Conservation (phyloP, 1,139 yeast genomes). For the Yamadazyma sp. region DNA sequence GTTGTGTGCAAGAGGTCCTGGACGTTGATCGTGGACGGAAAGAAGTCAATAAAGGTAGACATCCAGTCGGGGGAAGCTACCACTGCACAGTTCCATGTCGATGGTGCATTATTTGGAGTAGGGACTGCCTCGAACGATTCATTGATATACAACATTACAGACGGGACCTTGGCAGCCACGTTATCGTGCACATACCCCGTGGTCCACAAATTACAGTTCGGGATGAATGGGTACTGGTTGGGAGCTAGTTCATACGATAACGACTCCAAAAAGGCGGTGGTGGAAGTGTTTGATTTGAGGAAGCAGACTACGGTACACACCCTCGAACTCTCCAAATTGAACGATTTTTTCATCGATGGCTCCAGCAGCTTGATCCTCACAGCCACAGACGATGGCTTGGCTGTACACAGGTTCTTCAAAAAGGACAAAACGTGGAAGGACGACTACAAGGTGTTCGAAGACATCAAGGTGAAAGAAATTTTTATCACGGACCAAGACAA, state of each 20-base stretch:
- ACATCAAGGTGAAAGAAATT: not conserved
- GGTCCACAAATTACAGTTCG: slow-evolving; percentile 49
- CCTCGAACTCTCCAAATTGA: slow-evolving; percentile 17
- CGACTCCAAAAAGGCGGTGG: slow-evolving; percentile 14
- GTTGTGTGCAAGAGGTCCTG: slow-evolving; percentile 10
- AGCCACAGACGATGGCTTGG: slow-evolving; percentile 9
- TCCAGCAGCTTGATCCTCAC: slow-evolving; percentile 33
- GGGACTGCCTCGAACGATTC: slow-evolving; percentile 41
- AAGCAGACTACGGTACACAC: slow-evolving; percentile 38
- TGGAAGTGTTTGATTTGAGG: slow-evolving; percentile 61
- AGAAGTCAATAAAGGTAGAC: slow-evolving; percentile 3
- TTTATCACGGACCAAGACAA: not conserved
- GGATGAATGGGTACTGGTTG: slow-evolving; percentile 73
- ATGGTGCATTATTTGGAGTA: slow-evolving; percentile 60
- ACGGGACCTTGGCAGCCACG: slow-evolving; percentile 39
- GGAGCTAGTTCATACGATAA: slow-evolving; percentile 24
- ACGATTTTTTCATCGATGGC: slow-evolving; percentile 43
- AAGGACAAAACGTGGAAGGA: slow-evolving; percentile 45
- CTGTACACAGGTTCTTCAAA: slow-evolving; percentile 39
- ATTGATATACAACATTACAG: slow-evolving; percentile 43
- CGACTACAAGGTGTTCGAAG: slow-evolving; percentile 1
- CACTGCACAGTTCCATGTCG: slow-evolving; percentile 55
- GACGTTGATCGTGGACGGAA: slow-evolving; percentile 9
- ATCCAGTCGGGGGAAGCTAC: slow-evolving; percentile 21
- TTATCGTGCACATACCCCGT: slow-evolving; percentile 25